Conservation (phyloP, 352 stramenopile species). For the Achlya hypogyna region DNA sequence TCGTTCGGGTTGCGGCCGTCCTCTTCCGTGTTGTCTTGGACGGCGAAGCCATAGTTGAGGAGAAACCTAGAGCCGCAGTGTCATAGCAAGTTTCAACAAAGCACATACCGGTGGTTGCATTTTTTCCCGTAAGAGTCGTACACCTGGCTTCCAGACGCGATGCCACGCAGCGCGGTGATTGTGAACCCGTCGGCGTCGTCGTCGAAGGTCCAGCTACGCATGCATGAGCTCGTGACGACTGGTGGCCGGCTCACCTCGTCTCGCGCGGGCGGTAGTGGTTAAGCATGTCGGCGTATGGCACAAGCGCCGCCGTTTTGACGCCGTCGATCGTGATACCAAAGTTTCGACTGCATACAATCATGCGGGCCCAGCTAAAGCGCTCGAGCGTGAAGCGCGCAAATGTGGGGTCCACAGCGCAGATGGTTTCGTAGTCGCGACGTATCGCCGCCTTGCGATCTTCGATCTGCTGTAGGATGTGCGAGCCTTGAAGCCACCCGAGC, state of each 20-base stretch:
- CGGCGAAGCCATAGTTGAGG: conserved; percentile 99
- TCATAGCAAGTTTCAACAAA: not conserved
- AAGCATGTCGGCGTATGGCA: conserved; percentile 99
- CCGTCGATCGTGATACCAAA: conserved; percentile 98
- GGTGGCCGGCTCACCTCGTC: conserved; percentile 89
- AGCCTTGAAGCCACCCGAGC: conserved; percentile 85
- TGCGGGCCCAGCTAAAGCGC: conserved; percentile 97
- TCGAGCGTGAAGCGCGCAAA: conserved; percentile 92
- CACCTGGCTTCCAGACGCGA: conserved; percentile 85
- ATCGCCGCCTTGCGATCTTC: conserved; percentile 94
- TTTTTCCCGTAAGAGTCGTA: conserved; percentile 99
- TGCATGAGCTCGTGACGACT: not conserved
- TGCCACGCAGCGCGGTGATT: conserved; percentile 81
- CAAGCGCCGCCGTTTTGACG: conserved; percentile 94
- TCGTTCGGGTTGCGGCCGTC: conserved; percentile 98
- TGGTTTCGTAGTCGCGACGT: conserved; percentile 94
- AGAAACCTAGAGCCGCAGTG: conserved; percentile 79
- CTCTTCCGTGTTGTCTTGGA: conserved; percentile 97
- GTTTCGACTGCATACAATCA: conserved; percentile 98
- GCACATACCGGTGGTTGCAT: conserved; percentile 91
- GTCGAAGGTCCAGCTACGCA: conserved; percentile 76
- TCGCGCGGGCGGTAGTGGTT: conserved; percentile 98
- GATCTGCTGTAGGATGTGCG: conserved; percentile 92
- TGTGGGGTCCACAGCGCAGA: conserved; percentile 87
- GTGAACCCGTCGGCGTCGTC: conserved; percentile 77